Base-by-base conservation (phyloP, 2,329 filamentous ascomycete species). In the Scedosporium apiospermum region DNA sequence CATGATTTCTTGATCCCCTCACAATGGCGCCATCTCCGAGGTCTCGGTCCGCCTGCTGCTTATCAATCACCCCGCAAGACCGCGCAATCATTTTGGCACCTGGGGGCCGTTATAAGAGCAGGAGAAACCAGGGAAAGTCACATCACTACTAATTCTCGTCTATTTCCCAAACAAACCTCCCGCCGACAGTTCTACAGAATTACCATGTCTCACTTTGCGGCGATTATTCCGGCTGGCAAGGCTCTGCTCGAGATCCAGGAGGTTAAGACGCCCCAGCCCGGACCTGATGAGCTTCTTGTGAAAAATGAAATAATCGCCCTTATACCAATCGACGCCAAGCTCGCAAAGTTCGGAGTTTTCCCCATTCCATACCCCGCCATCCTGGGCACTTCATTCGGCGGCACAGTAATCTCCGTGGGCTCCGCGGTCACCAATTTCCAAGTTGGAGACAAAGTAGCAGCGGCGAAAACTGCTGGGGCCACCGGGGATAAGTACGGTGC, bases 361-460 rank as follows among this genome's bases (percentile, higher is more conserved):
- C 66, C 67, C 3, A 46, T 69, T 18, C 55, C 65, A 38, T 72
- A 71, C 59, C 69, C 69, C 3, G 64, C 65, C 14, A 65, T 76
- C 34, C 64, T 74, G 6, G 72, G 73, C 3, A 65, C 65, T 27
- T 65, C 67, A 1, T 67, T 71, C 7, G 71, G 68, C 7, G 72
- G 64, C 65, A 69, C 64, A 1, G 70, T 77, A 1, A 68, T 71
- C 7, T 69, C 68, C 3, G 63, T 75, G 3, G 74, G 72, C 5
- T 64, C 67, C 6, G 59, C 67, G 7, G 69, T 73, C 9, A 68
- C 60, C 1, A 69, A 69, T 12, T 70, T 75, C 26, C 51, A 69
- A 18, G 59, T 67, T 1, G 74, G 75, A 3, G 72, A 76, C 51
- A 70, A 72, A 14, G 67, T 77, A 2, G 67, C 64, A 10, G 53